These are phyloP conservation scores for Cystofilobasidium capitatum DNA, from an alignment of 768 basidiomycete species.

Conservation along the genomic window DNA sequence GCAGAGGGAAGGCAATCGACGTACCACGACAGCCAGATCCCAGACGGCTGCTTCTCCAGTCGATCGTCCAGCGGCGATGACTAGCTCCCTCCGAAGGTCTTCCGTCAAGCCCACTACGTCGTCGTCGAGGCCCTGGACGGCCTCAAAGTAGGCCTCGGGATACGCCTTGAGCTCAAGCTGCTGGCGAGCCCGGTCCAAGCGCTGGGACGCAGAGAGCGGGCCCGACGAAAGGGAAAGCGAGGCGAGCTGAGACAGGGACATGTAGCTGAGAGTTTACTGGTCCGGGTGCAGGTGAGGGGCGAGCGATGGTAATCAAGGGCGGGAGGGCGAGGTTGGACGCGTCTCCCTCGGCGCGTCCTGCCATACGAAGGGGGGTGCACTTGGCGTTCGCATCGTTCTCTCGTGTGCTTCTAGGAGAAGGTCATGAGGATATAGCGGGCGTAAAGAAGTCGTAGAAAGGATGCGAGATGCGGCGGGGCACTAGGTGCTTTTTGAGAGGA, in stretches of 20 bases:
- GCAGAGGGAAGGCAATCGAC: not conserved
- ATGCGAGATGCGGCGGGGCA: not conserved
- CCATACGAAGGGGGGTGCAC: too few species aligned
- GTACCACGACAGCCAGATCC: slow-evolving; percentile 12
- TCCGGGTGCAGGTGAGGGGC: too few species aligned
- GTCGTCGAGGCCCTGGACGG: slow-evolving; percentile 10
- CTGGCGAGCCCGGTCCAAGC: not conserved
- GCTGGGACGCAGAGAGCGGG: not conserved
- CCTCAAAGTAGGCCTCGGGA: slow-evolving; percentile 4
- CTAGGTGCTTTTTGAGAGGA: not conserved
- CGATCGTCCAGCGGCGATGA: not conserved
- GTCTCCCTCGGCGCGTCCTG: too few species aligned
- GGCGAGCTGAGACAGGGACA: slow-evolving; percentile 2
- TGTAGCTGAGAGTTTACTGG: too few species aligned
- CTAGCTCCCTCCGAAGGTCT: not conserved
- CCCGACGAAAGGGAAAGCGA: not conserved
- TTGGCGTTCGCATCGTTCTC: too few species aligned
- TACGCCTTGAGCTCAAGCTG: not conserved
- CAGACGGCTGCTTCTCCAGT: not conserved
- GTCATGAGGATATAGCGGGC: too few species aligned
- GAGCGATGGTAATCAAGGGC: too few species aligned
- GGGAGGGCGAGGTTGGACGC: too few species aligned
- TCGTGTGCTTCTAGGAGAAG: too few species aligned
- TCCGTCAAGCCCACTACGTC: not conserved
- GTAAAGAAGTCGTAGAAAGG: too few species aligned